Base-by-base conservation (phyloP, 352 stramenopile genomes). In the Blastocystis sp. region DNA sequence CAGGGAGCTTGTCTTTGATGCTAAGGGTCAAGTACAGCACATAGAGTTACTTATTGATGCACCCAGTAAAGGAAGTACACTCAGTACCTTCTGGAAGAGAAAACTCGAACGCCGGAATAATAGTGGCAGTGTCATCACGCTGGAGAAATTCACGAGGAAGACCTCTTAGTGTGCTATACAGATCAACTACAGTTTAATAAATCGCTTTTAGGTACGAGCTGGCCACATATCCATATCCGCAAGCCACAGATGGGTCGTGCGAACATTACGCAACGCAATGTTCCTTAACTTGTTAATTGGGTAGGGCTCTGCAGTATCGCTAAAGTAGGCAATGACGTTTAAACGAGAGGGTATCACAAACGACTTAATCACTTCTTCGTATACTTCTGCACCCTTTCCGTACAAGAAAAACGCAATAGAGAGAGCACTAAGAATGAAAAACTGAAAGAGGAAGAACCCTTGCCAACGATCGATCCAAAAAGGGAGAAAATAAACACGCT, bases 141-240 rank as follows among this genome's bases (percentile, higher is more conserved):
- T 68, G 41, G 6, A 82, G 47, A 39, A 66, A 82, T 7, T 66
- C 41, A 11, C 54, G 26, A 18, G 73, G 73, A 15, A 82, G 73
- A 9, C 11, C 23, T 6, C 41, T 53, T 5, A 82, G 59, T 7
- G 73, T 82, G 18, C 56, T 26, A 41, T 82, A 82, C 23, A 82
- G 39, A 68, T 82, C 73, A 2, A 50, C 73, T 82, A 39, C 3
- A 39, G 6, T 7, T 80, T 13, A 73, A 3, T 1, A 39, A n/a
- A 15, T 6, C 55, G 1, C 59, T 41, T 9, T 43, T 7, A 23
- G 26, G 23, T 55, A 68, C 59, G 26, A 20, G 73, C 54, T 39
- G 73, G 73, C 73, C 73, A 82, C 73, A 82, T 82, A 54, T 82
- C 73, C 73, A 82, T 82, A 82, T 82, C 73, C 4, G 73, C 59